Evolutionary conservation across 1,284 basidiomycete species (phyloP).

Genomic region (Cutaneotrichosporon arboriforme): DNA sequence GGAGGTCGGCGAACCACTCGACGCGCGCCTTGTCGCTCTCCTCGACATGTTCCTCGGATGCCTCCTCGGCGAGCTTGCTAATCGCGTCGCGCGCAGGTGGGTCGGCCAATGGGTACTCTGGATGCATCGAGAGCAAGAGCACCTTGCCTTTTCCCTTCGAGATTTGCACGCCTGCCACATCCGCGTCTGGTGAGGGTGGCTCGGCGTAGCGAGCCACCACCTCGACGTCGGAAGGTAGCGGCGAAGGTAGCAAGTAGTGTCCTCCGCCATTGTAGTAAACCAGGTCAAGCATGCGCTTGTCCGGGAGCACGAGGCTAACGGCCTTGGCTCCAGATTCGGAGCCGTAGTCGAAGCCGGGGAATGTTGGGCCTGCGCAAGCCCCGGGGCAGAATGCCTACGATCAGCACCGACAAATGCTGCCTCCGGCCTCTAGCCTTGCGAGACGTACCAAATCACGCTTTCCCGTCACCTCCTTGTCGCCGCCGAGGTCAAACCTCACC

Average conservation of each 20-base stretch:
- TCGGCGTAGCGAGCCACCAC: constrained; percentile 49
- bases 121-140: constrained; percentile 59
- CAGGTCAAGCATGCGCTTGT: constrained; percentile 33
- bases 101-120: constrained; percentile 58
- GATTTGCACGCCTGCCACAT: constrained; percentile 55
- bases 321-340: constrained; percentile 50
- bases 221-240: constrained; percentile 29
- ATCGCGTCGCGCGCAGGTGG: constrained; percentile 50
- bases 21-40: constrained; percentile 40
- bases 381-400: constrained; percentile 59
- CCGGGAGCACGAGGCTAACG: constrained; percentile 38
- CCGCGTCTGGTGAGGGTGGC: constrained; percentile 19
- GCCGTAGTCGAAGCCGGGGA: constrained; percentile 55
- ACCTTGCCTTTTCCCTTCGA: constrained; percentile 57
- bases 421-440: not conserved
- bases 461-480: constrained; percentile 52
- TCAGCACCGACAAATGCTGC: too few relatives aligned
- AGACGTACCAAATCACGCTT: constrained; percentile 50
- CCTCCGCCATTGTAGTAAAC: constrained; percentile 58
- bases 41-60: constrained; percentile 29
- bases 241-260: constrained; percentile 49
- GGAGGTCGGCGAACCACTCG: constrained; percentile 38
- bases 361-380: constrained; percentile 54
- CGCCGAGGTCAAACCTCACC: constrained; percentile 53
- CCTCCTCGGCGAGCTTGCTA: constrained; percentile 26